Conservation (phyloP, 1,284 basidiomycete species). For the Fereydounia khargensis region DNA sequence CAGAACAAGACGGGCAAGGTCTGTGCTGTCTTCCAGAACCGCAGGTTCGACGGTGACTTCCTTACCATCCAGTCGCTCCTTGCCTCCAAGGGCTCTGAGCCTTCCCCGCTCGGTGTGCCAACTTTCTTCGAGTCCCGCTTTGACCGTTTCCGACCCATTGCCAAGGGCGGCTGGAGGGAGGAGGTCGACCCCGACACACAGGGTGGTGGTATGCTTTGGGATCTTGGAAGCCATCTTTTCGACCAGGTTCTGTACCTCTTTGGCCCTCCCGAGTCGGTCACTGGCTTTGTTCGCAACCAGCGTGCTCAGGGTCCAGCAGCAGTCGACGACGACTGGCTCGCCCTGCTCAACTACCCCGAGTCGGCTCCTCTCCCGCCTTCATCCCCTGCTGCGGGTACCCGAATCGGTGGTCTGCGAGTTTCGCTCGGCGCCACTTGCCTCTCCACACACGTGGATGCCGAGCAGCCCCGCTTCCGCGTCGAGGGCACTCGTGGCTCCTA, state of each 20-base stretch:
- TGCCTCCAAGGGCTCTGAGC: slow-evolving; percentile 22
- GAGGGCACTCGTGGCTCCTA: slow-evolving; percentile 48
- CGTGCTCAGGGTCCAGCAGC: slow-evolving; percentile 34
- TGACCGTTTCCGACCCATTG: slow-evolving; percentile 50
- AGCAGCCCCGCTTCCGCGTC: slow-evolving; percentile 47
- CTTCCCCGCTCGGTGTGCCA: slow-evolving; percentile 45
- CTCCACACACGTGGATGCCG: slow-evolving; percentile 43
- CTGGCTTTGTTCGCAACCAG: slow-evolving; percentile 43
- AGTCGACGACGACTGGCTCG: slow-evolving; percentile 54
- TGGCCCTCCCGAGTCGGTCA: slow-evolving; percentile 44
- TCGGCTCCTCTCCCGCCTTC: slow-evolving; percentile 32
- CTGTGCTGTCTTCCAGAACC: slow-evolving; percentile 53
- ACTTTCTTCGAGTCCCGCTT: slow-evolving; percentile 50
- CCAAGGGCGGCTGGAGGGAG: slow-evolving; percentile 55
- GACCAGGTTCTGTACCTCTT: slow-evolving; percentile 52
- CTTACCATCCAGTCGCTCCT: slow-evolving; percentile 47
- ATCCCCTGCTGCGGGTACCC: slow-evolving; percentile 33
- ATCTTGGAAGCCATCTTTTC: slow-evolving; percentile 50
- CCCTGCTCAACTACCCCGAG: slow-evolving; percentile 41
- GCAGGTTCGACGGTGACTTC: slow-evolving; percentile 53
- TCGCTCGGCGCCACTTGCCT: slow-evolving; percentile 45
- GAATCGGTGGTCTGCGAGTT: slow-evolving; percentile 40
- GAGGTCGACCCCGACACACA: slow-evolving; percentile 40
- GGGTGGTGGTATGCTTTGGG: slow-evolving; percentile 54
- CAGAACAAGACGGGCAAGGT: slow-evolving; percentile 39